Evolutionary conservation across 768 basidiomycete genomes (phyloP).

Genomic region (Auricularia sp.): DNA sequence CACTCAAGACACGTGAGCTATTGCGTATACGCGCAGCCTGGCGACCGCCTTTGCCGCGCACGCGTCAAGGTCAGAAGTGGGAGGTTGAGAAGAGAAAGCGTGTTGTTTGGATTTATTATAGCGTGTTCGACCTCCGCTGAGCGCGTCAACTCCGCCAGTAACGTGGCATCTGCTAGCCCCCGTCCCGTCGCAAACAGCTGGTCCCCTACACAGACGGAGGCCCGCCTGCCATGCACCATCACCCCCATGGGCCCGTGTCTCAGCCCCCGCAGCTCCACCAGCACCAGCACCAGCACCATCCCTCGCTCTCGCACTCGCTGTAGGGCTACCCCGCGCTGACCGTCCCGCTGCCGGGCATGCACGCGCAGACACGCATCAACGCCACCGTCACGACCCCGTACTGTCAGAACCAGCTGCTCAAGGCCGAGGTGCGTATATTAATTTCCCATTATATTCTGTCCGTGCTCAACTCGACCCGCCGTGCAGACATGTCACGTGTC

Average conservation of each 20-base stretch:
- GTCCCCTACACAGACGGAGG: slow-evolving; percentile 56
- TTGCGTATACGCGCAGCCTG: too few relatives aligned
- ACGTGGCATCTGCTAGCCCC: slow-evolving; percentile 36
- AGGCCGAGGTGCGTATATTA: slow-evolving; percentile 68
- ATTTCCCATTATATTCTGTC: slow-evolving; percentile 6
- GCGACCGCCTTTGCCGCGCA: too few relatives aligned
- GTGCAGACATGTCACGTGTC: slow-evolving; percentile 71
- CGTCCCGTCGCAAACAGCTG: slow-evolving; percentile 61
- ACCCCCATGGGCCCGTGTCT: slow-evolving; percentile 47
- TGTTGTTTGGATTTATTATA: too few relatives aligned
- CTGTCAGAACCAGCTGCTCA: slow-evolving; percentile 90
- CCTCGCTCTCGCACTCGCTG: slow-evolving; percentile 51
- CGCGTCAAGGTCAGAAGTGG: too few relatives aligned
- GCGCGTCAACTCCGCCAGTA: too few relatives aligned
- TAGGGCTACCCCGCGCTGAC: slow-evolving; percentile 60
- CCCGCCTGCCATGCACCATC: slow-evolving; percentile 43
- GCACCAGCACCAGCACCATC: slow-evolving; percentile 69
- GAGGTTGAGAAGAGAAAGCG: too few relatives aligned
- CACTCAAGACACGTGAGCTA: too few relatives aligned
- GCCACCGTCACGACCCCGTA: slow-evolving; percentile 55
- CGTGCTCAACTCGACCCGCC: not conserved
- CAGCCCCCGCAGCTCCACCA: slow-evolving; percentile 38
- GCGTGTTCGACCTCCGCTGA: too few relatives aligned
- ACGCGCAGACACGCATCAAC: slow-evolving; percentile 31
- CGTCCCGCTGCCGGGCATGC: slow-evolving; percentile 45